Percentiles rank a stretch among this genome's conserved stretches.
Evolutionary conservation across 208 protist genomes (phyloP).

Genomic region (Strigomonas culicis): DNA sequence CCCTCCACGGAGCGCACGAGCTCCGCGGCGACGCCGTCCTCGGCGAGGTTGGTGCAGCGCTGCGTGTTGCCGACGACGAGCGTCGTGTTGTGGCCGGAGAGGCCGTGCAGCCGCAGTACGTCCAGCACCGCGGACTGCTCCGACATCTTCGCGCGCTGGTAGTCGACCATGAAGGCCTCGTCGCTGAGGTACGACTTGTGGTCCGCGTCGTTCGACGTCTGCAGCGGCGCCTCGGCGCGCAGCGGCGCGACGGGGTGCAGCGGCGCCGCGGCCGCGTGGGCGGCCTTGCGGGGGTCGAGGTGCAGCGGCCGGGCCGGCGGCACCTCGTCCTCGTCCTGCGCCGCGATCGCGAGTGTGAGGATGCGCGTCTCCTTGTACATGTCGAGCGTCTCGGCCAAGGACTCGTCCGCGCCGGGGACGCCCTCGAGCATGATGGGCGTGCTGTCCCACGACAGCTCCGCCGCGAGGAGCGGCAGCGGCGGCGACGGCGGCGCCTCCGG

Average conservation of each 20-base stretch:
- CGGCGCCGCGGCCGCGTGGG: too few species aligned
- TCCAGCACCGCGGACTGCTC: constrained; percentile 15
- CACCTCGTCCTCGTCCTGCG: too few species aligned
- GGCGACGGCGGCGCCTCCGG: not conserved
- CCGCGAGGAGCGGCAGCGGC: not conserved
- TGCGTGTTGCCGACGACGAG: constrained; percentile 30
- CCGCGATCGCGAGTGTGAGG: not conserved
- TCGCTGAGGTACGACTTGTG: constrained; percentile 9
- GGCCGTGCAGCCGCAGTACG: constrained; percentile 23
- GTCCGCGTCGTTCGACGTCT: not conserved
- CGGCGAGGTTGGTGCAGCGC: constrained; percentile 21
- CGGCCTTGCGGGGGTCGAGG: too few species aligned
- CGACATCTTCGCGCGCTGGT: constrained; percentile 14
- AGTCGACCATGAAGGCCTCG: constrained; percentile 26
- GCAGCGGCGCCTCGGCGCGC: not conserved
- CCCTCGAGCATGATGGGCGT: not conserved
- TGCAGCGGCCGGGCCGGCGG: too few species aligned
- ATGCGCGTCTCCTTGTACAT: not conserved
- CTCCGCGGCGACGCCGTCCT: constrained; percentile 29
- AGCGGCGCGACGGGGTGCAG: too few species aligned
- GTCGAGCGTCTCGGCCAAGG: not conserved
- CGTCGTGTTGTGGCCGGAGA: constrained; percentile 36
- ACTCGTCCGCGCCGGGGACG: not conserved
- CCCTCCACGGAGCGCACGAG: constrained; percentile 17
- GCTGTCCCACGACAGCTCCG: constrained; percentile 12